Base-by-base conservation (phyloP, 257 asterid species). In the Craterostigma plantagineum region DNA sequence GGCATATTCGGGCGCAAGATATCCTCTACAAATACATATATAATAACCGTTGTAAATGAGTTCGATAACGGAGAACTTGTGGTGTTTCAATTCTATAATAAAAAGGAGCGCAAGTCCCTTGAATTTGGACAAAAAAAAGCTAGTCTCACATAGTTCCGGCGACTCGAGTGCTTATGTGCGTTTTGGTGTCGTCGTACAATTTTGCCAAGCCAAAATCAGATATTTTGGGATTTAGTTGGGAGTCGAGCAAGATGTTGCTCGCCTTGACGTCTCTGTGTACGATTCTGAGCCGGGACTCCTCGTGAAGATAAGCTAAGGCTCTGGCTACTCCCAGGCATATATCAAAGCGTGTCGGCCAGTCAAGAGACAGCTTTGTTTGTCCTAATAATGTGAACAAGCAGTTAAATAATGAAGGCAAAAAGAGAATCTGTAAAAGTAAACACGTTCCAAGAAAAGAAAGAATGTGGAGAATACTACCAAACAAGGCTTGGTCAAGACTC, bases 91-190 rank as follows among this genome's bases (percentile, higher is more conserved):
- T 1, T 9, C 15, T 14, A 7, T 14, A 10, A 14, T 7, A 18
- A 40, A 51, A 33, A 5, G 50, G 36, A 3, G 27, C 13, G 15
- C 10, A 12, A 42, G 12, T 18, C 4, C 34, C 15, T n/a, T 7
- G 12, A 9, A 43, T 43, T 18, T 9, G 0, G 11, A 44, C 10
- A n/a, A 14, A 9, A 47, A n/a, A n/a, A n/a, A n/a, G n/a, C n/a
- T n/a, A 33, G 56, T 38, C 93, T 62, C 56, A 77, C 93, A 68
- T 59, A 38, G 93, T 81, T 49, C 92, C 92, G 4, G 93, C 92
- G 40, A 81, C 83, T 9, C 69, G 74, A 42, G 93, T 77, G 59
- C 81, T 74, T 43, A 81, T 65, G 54, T 81, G 92, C n/a, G 93
- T 81, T 59, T 62, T 58, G 13, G 53, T 59, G 62, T 75, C 80